These are phyloP conservation scores for Leishmania amazonensis DNA, from an alignment of 208 protist species.

Conservation along the genomic window DNA sequence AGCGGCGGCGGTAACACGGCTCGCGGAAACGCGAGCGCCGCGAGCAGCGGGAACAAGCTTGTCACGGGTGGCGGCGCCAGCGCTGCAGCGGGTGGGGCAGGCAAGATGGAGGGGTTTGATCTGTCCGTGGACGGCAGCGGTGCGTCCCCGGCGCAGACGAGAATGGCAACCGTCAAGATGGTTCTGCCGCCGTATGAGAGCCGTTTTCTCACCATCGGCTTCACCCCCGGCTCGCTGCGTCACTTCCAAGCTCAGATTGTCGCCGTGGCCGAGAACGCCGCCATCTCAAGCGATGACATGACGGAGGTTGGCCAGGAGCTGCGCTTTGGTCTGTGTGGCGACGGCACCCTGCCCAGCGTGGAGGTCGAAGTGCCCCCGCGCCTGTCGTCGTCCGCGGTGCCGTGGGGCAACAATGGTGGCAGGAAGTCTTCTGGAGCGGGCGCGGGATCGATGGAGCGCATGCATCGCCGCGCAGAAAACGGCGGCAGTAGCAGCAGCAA, in stretches of 20 bases:
- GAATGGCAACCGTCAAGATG: slow-evolving; percentile 30
- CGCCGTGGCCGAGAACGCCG: slow-evolving; percentile 86
- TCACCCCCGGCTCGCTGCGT: slow-evolving; percentile 83
- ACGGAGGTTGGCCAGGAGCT: slow-evolving; percentile 41
- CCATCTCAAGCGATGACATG: slow-evolving; percentile 48
- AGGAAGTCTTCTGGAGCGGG: not conserved
- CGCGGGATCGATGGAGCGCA: slow-evolving; percentile 15
- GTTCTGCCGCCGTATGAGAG: slow-evolving; percentile 95
- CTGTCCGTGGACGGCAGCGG: slow-evolving; percentile 41
- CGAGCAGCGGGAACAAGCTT: slow-evolving; percentile 8
- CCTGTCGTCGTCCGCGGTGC: slow-evolving; percentile 18
- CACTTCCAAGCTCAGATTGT: slow-evolving; percentile 88
- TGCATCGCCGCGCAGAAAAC: slow-evolving; percentile 16
- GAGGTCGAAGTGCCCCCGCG: slow-evolving; percentile 63
- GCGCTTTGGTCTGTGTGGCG: slow-evolving; percentile 90
- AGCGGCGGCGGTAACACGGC: slow-evolving; percentile 21
- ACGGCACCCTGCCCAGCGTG: slow-evolving; percentile 94
- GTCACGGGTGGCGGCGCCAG: slow-evolving; percentile 25
- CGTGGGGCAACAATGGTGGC: not conserved
- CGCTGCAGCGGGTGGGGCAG: slow-evolving; percentile 3
- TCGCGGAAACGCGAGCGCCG: slow-evolving; percentile 25
- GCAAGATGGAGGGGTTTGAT: slow-evolving; percentile 60
- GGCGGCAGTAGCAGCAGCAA: slow-evolving; percentile 5
- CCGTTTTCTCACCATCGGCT: slow-evolving; percentile 94
- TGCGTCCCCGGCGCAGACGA: not conserved